Evolutionary conservation across 139 green algal genomes (phyloP).

Genomic region (Auxenochlorella pyrenoidosa): DNA sequence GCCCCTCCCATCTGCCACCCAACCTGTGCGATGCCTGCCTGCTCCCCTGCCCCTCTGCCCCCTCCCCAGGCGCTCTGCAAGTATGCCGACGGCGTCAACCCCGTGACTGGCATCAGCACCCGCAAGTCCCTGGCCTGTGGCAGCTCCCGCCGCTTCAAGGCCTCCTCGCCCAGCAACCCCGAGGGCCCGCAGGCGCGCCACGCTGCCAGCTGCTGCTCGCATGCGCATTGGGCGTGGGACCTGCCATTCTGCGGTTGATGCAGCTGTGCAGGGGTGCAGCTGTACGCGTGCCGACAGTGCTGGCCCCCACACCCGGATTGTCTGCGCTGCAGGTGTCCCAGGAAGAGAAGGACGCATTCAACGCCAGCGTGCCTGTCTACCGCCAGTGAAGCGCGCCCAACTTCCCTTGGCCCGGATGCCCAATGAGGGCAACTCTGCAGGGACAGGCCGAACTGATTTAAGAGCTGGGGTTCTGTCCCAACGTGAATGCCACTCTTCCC

Average conservation of each 20-base stretch:
- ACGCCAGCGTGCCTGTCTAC: slow-evolving; percentile 66
- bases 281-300: no score
- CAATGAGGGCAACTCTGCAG: no score
- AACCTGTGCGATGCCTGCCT: background rate
- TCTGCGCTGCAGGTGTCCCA: slow-evolving; percentile 53
- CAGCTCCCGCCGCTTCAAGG: slow-evolving; percentile 59
- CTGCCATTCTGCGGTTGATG: background rate
- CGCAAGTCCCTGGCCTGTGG: slow-evolving; percentile 89
- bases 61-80: slow-evolving; percentile 78
- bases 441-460: background rate
- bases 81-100: slow-evolving; percentile 89
- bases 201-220: no score
- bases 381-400: slow-evolving; percentile 47
- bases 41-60: background rate
- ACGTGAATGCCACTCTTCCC: background rate
- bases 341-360: slow-evolving; percentile 83
- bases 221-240: no score
- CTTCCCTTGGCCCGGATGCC: no score
- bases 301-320: no score
- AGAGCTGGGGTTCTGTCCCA: background rate
- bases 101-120: slow-evolving; percentile 80
- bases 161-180: slow-evolving; percentile 62
- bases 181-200: slow-evolving; percentile 73
- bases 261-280: background rate
- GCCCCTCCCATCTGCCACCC: no score